Conservation (phyloP, 768 basidiomycete genomes). For the Flagelloscypha sp. region DNA sequence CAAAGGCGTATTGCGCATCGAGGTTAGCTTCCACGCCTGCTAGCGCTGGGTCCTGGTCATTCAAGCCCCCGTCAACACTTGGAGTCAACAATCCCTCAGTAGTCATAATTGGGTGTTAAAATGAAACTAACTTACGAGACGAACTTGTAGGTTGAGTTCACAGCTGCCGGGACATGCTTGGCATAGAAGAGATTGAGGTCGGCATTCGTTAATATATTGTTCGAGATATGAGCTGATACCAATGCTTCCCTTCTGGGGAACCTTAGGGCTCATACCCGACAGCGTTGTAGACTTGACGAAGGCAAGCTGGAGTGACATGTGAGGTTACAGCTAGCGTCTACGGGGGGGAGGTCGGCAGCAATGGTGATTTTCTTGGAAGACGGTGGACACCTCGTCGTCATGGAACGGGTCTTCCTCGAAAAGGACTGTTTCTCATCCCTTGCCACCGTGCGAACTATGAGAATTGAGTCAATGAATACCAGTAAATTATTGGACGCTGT, state of each 20-base stretch:
- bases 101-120: too few species aligned
- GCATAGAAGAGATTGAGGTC: slow-evolving; percentile 47
- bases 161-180: slow-evolving; percentile 39
- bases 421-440: slow-evolving; percentile 32
- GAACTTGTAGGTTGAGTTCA: slow-evolving; percentile 42
- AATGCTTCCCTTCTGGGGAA: slow-evolving; percentile 37
- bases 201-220: slow-evolving; percentile 40
- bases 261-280: slow-evolving; percentile 37
- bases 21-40: slow-evolving; percentile 62
- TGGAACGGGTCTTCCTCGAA: slow-evolving; percentile 13
- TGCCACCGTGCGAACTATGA: slow-evolving; percentile 48
- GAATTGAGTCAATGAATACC: too few species aligned
- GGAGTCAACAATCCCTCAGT: too few species aligned
- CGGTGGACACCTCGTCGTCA: too few species aligned
- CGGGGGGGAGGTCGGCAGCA: slow-evolving; percentile 27
- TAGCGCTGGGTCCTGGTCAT: slow-evolving; percentile 43
- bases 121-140: too few species aligned
- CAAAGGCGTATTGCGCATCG: slow-evolving; percentile 61
- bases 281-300: slow-evolving; percentile 49
- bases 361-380: too few species aligned
- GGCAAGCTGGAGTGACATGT: slow-evolving; percentile 47
- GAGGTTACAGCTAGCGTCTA: slow-evolving; percentile 42
- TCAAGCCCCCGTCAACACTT: too few species aligned
- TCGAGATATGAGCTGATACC: slow-evolving; percentile 49
- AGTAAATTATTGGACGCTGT: too few species aligned